These are phyloP conservation scores for Salix exigua DNA, from an alignment of 345 rosid species.

Conservation along the genomic window DNA sequence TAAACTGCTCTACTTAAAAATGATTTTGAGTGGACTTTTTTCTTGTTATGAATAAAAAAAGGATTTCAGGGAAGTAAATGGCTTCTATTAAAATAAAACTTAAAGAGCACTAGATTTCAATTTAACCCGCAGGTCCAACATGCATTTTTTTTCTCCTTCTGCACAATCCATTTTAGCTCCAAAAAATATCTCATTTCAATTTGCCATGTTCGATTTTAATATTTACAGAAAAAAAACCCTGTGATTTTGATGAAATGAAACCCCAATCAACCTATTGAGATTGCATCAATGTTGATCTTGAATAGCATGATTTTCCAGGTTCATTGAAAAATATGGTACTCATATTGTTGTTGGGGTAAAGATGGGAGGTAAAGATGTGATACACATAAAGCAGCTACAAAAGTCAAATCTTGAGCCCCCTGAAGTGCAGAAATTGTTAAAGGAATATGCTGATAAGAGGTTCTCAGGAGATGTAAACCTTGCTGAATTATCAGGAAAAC, in stretches of 20 bases:
- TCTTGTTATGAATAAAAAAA: neutral
- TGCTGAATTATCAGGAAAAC: constrained; percentile 28
- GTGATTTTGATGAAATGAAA: neutral
- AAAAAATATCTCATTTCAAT: neutral
- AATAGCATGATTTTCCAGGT: constrained; percentile 36
- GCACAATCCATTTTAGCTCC: neutral
- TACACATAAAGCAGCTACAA: constrained; percentile 65
- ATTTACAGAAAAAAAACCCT: no score
- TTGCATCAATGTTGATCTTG: neutral
- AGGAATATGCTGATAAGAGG: constrained; percentile 56
- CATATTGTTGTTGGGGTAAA: constrained; percentile 73
- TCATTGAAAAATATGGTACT: constrained; percentile 83
- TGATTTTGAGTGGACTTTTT: neutral
- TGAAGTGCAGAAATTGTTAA: constrained; percentile 62
- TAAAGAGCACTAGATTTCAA: neutral
- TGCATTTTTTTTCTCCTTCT: neutral
- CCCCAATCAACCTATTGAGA: neutral
- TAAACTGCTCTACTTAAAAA: neutral
- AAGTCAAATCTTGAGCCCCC: constrained; percentile 53
- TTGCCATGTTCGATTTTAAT: neutral
- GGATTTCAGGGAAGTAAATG: neutral
- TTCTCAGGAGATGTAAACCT: constrained; percentile 40
- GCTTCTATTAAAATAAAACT: neutral
- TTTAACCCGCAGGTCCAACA: neutral
- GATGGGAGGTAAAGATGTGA: constrained; percentile 85